A percentile compares a stretch with the other conserved stretches of the same genome.
Evolutionary conservation across 1,284 basidiomycete species (phyloP).

Genomic region (Microbotryomycetes sp.): DNA sequence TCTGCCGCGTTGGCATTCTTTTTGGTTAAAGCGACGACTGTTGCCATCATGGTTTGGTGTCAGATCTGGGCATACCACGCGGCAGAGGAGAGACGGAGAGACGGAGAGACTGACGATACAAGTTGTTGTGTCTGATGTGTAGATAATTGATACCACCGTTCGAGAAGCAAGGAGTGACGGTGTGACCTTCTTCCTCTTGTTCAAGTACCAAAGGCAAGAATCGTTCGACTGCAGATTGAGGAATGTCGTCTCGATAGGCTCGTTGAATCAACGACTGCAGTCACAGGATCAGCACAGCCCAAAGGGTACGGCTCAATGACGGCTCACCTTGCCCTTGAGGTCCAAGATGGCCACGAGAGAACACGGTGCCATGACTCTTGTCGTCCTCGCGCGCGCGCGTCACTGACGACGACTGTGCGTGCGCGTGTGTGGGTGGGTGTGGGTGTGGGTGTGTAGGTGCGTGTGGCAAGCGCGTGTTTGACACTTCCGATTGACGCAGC

Average conservation of each 20-base stretch:
- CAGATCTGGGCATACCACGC: not conserved
- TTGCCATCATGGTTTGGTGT: not conserved
- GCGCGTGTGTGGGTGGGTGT: too few relatives aligned
- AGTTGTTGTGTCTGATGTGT: conserved; percentile 96
- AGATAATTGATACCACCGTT: conserved; percentile 93
- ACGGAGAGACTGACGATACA: conserved; percentile 66
- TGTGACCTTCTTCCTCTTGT: conserved; percentile 94
- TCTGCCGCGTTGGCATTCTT: conserved; percentile 95
- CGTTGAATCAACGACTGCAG: conserved; percentile 84
- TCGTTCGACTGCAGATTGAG: conserved; percentile 77
- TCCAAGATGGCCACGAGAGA: conserved; percentile 82
- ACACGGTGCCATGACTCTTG: conserved; percentile 1
- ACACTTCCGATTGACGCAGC: too few relatives aligned
- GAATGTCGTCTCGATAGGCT: conserved; percentile 89
- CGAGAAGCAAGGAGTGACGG: conserved; percentile 91
- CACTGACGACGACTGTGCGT: too few relatives aligned
- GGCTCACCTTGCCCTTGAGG: conserved; percentile 70
- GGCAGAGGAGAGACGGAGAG: conserved; percentile 3
- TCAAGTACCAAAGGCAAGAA: conserved; percentile 94
- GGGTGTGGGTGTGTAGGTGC: too few relatives aligned
- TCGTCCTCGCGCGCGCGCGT: too few relatives aligned
- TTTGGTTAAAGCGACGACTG: conserved; percentile 92
- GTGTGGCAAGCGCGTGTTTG: too few relatives aligned
- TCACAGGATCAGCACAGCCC: not conserved
- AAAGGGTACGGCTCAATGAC: too few relatives aligned